Evolutionary conservation across 2,329 filamentous ascomycete species (phyloP), one percentile per base, ranked within the genome.

Genomic region (Escovopsis sp.): DNA sequence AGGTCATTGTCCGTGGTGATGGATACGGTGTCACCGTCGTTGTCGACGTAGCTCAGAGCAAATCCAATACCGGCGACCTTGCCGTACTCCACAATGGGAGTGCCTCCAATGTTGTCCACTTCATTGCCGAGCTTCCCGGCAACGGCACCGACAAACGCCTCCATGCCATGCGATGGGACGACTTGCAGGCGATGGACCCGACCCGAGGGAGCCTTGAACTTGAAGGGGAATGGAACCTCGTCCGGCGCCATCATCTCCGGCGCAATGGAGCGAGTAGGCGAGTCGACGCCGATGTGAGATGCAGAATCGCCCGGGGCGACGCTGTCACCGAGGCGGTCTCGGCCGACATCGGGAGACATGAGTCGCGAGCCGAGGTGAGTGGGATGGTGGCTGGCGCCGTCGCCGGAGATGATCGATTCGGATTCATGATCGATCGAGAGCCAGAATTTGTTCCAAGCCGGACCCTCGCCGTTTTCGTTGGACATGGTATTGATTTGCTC

Each of bases 361-460:
- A 89, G 70, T 45, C 84, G 77, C 41, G 78, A 73, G 46, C 78
- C 76, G 38, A 79, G 68, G 44, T 81, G 78, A 40, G 77, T 54
- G 68, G 77, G 58, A 52, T 78, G 71, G 52, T 78, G 71, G 52
- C 81, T 80, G 55, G 83, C 84, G 39, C 82, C 84, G 43, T 93
- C 86, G 45, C 88, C 91, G 45, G 91, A 98, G 61, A 96, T 79
- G 72, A 94, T 82, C 2, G 91, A 98, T 63, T 96, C 91, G 12
- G 88, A 89, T 60, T 94, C 89, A 53, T 93, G 79, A 60, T 96
- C 76, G 53, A 98, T 79, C 1, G 91, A 96, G 50, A 96, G 71
- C 91, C 91, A 98, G 67, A 98, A 98, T 64, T 96, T 98, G 69
- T 95, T 96, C 91, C 91, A 98, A 7, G 91, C 91, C 5, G 91